Conservation (phyloP, 2,329 filamentous ascomycete genomes). For the Teratosphaeria viscida region DNA sequence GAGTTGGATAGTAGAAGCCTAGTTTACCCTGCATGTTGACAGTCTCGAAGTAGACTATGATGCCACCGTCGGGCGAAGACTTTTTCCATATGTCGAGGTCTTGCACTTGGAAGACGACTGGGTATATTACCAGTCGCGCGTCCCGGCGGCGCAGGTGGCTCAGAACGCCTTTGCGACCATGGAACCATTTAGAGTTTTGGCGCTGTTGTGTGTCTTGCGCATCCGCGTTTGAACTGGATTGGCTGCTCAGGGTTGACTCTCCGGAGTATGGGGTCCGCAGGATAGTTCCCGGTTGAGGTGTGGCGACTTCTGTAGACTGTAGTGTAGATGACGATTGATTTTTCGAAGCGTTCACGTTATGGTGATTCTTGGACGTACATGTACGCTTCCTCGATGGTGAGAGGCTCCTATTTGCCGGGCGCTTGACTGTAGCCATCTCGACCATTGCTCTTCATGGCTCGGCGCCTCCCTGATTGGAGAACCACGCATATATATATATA, state of each 20-base stretch:
- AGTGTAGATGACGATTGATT: neutral
- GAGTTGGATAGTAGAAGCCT: neutral
- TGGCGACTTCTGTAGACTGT: neutral
- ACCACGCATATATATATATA: neutral
- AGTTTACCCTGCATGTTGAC: neutral
- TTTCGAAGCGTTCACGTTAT: no score
- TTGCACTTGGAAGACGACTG: neutral
- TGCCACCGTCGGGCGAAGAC: neutral
- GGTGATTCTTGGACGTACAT: neutral
- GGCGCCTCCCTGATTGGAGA: neutral
- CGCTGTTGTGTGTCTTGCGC: neutral
- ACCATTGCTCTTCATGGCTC: neutral
- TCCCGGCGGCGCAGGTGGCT: neutral
- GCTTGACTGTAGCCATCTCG: neutral
- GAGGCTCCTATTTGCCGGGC: neutral
- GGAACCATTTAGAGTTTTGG: neutral
- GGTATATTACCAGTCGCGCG: neutral
- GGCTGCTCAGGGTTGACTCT: neutral
- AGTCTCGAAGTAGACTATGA: neutral
- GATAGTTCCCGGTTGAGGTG: neutral
- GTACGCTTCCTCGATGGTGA: neutral
- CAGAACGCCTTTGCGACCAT: neutral
- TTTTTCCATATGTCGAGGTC: neutral
- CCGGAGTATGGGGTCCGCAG: neutral
- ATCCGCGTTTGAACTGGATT: neutral